Base-by-base conservation (phyloP, 2,329 filamentous ascomycete genomes). In the Hypoxylon sp. region DNA sequence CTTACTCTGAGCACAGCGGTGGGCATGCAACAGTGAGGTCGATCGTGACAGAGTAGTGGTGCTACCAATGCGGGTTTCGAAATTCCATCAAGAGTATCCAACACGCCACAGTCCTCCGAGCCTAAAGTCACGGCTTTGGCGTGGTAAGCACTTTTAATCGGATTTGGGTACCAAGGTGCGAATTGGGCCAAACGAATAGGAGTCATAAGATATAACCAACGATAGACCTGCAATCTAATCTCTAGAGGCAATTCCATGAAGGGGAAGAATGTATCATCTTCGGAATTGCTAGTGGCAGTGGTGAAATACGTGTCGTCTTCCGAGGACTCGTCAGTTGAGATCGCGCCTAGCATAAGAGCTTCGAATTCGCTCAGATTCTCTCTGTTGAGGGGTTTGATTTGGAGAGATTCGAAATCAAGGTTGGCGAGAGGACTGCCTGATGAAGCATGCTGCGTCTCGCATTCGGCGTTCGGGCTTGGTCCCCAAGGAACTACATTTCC, bases 161-260 rank as follows among this genome's bases (percentile, higher is more conserved):
- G 70, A 2, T 66, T 67, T 2, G 72, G 73, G 57, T 74, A 74
- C 65, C 70, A 72, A 1, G 72, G 70, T 7, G 69, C 69, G n/a
- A 73, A 69, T 48, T 73, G 68, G 9, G 65, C 61, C 34, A 73
- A 69, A n/a, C 66, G 62, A 27, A 75, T 61, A 1, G 72, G 75
- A 25, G 69, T 69, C 61, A 67, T 66, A 4, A 68, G 60, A 31
- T 75, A 67, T 8, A 78, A 57, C 68, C 72, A 74, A 43, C 62
- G 55, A 60, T 79, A 80, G 23, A 81, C 75, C 44, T 75, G 69
- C 8, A 77, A 69, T 9, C 78, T 72, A 37, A 80, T 68, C 58
- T 80, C 78, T 9, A 71, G 59, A 0, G 77, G 75, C 4, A 78
- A 63, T 20, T 67, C 60, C 35, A 77, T 62, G 42, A 76, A 62